These are phyloP conservation scores for Acidomyces sp. DNA, from an alignment of 495 filamentous ascomycete species.

Conservation along the genomic window DNA sequence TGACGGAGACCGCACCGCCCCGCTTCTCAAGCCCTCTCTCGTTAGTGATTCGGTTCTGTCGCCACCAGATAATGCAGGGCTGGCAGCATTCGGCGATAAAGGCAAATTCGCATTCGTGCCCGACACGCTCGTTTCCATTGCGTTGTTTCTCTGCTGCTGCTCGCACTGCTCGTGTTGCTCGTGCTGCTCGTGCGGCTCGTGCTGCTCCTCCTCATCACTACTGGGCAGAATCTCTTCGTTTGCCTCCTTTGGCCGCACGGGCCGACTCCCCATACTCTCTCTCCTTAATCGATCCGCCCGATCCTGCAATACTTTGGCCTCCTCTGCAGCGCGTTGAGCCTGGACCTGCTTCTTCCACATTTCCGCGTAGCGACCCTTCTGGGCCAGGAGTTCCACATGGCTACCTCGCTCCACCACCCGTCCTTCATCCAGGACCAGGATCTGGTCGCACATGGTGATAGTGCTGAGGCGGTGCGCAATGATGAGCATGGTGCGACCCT, in stretches of 20 bases:
- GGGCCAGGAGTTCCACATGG: conserved; percentile 66
- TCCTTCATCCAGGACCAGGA: conserved; percentile 79
- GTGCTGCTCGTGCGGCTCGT: too few relatives aligned
- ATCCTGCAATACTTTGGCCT: conserved; percentile 45
- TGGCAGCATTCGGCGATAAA: conserved; percentile 1
- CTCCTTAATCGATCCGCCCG: conserved; percentile 43
- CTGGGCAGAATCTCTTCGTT: conserved; percentile 19
- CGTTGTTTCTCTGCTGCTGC: too few relatives aligned
- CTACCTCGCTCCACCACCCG: conserved; percentile 74
- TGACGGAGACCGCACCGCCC: background rate
- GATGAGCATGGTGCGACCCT: conserved; percentile 73
- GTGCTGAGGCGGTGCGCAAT: conserved; percentile 86
- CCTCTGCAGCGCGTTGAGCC: conserved; percentile 68
- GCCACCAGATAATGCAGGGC: too few relatives aligned
- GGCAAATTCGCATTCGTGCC: too few relatives aligned
- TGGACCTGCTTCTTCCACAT: conserved; percentile 97
- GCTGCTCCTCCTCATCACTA: conserved; percentile 27
- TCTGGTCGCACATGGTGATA: conserved; percentile 88
- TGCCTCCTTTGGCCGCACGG: conserved; percentile 5
- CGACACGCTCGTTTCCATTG: too few relatives aligned
- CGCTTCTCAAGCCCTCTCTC: background rate
- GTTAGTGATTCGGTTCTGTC: too few relatives aligned
- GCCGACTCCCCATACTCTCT: conserved; percentile 21
- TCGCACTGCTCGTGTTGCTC: too few relatives aligned
- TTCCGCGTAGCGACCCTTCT: conserved; percentile 66